Percentiles rank a stretch among this genome's conserved stretches.
phyloP scores from a whole-genome alignment of 1,284 basidiomycete genomes.

The Coniferiporia sulphurascens region DNA sequence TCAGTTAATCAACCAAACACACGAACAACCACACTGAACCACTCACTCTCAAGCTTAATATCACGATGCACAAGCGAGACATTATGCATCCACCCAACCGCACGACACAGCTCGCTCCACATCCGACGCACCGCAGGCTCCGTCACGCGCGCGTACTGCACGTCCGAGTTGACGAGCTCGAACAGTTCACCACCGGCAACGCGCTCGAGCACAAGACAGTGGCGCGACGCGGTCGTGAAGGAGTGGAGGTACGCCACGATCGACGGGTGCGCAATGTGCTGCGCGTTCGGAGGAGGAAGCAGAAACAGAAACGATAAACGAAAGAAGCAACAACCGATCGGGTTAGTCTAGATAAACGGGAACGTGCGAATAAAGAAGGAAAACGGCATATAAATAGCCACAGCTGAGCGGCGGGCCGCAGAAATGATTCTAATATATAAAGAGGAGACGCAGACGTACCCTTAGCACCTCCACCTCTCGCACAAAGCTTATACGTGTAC shows the following conservation, averaged over 20 bases:
- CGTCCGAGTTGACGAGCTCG: constrained; percentile 66
- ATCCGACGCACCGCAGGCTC: constrained; percentile 69
- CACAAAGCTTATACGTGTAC: constrained; percentile 80
- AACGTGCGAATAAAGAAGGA: too few relatives aligned
- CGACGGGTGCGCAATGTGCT: constrained; percentile 83
- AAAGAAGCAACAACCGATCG: too few relatives aligned
- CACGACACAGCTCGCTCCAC: constrained; percentile 76
- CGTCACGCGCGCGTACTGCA: constrained; percentile 41
- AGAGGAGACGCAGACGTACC: constrained; percentile 36
- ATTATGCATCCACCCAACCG: constrained; percentile 87
- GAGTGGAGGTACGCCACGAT: constrained; percentile 74
- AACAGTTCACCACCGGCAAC: constrained; percentile 83
- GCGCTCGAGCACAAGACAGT: constrained; percentile 79
- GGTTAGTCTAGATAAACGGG: too few relatives aligned
- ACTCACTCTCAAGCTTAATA: constrained; percentile 91
- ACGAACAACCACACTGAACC: not conserved
- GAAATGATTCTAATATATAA: constrained; percentile 18
- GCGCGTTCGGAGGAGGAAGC: not conserved
- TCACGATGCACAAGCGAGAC: constrained; percentile 88
- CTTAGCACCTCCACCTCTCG: constrained; percentile 85
- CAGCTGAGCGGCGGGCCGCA: too few relatives aligned
- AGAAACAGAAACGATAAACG: too few relatives aligned
- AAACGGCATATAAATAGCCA: too few relatives aligned
- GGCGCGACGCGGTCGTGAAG: constrained; percentile 71
- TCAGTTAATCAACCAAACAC: not conserved